A percentile compares a stretch with the other conserved stretches of the same genome.
phyloP scores from a whole-genome alignment of 345 rosid species.

The Eucalyptus pauciflora region DNA sequence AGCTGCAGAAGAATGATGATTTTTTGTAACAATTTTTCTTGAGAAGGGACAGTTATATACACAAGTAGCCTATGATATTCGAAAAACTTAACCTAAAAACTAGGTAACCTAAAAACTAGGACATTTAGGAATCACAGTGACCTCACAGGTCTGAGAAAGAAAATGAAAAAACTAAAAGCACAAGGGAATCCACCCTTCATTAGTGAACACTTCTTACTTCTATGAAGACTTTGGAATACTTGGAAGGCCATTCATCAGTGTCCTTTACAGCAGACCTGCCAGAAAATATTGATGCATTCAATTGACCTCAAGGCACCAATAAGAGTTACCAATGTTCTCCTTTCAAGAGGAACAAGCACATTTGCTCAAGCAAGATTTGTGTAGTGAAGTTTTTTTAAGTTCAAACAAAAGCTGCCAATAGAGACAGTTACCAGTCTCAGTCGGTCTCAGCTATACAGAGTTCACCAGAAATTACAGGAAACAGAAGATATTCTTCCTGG shows the following conservation, averaged over 20 bases:
- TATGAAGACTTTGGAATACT: slow-evolving; percentile 79
- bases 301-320: neutral
- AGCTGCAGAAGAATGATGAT: slow-evolving; percentile 37
- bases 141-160: neutral
- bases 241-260: slow-evolving; percentile 95
- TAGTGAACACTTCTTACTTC: slow-evolving; percentile 34
- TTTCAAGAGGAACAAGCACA: neutral
- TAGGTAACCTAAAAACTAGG: no score
- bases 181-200: neutral
- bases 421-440: neutral
- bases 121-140: neutral
- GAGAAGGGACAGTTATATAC: neutral
- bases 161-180: neutral
- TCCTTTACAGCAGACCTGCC: slow-evolving; percentile 86
- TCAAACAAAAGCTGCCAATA: neutral
- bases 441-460: neutral
- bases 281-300: neutral
- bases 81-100: neutral
- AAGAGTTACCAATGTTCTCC: neutral
- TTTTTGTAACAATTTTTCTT: neutral
- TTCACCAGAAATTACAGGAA: neutral
- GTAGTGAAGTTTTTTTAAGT: neutral
- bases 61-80: neutral
- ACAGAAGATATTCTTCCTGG: neutral
- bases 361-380: neutral